A percentile compares a stretch with the other conserved stretches of the same genome.
Evolutionary conservation across 345 rosid genomes (phyloP).

Genomic region (Salix viminalis): DNA sequence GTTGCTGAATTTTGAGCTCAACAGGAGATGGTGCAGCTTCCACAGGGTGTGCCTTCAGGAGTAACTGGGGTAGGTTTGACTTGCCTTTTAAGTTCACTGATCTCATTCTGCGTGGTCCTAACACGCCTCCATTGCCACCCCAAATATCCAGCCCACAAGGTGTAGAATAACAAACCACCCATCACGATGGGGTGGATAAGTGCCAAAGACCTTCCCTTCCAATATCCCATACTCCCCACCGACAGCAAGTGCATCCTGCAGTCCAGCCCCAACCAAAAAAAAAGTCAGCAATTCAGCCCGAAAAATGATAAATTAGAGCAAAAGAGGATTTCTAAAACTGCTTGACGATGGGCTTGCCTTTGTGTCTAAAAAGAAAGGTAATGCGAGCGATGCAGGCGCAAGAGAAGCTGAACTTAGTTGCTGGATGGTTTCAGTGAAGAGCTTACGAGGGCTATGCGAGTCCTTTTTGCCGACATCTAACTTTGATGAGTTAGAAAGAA

Average conservation of each 20-base stretch:
- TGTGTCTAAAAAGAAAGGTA: constrained; percentile 59
- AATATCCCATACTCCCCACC: constrained; percentile 76
- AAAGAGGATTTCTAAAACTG: background rate
- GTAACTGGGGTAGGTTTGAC: constrained; percentile 62
- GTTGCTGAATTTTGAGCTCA: constrained; percentile 52
- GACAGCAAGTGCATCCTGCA: constrained; percentile 75
- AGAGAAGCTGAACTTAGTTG: constrained; percentile 45
- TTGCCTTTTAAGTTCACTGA: constrained; percentile 68
- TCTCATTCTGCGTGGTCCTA: constrained; percentile 60
- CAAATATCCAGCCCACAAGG: constrained; percentile 69
- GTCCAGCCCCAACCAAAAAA: background rate
- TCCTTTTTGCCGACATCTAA: constrained; percentile 2
- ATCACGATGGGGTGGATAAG: constrained; percentile 67
- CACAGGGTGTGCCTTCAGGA: constrained; percentile 54
- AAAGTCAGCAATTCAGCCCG: background rate
- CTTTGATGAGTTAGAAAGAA: constrained; percentile 15
- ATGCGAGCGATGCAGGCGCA: constrained; percentile 49
- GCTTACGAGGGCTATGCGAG: constrained; percentile 17
- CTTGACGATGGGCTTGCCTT: constrained; percentile 35
- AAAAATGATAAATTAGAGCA: background rate
- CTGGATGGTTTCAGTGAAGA: constrained; percentile 23
- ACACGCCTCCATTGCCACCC: constrained; percentile 99
- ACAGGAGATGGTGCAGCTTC: constrained; percentile 48
- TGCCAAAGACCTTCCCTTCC: constrained; percentile 78
- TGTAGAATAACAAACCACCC: constrained; percentile 59